Evolutionary conservation across 805 yeast genomes (phyloP).

Genomic region (Spathaspora gorwiae): DNA sequence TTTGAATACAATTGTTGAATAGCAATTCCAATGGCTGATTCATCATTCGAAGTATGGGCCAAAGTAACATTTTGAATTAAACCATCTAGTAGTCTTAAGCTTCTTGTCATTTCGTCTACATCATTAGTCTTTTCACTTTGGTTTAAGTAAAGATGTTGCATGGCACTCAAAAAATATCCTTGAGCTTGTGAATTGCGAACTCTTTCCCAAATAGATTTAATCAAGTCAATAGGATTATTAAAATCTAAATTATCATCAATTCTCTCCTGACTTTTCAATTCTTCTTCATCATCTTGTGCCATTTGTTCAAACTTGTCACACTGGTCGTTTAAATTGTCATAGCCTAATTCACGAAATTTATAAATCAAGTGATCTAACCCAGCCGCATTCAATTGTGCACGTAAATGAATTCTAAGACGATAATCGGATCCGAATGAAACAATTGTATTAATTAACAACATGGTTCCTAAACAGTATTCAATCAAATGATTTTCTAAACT

Average conservation of each 20-base stretch:
- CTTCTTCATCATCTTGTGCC: conserved; percentile 53
- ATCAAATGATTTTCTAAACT: conserved; percentile 54
- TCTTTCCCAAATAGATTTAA: conserved; percentile 53
- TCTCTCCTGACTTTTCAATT: conserved; percentile 29
- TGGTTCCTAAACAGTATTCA: conserved; percentile 68
- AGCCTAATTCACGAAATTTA: conserved; percentile 48
- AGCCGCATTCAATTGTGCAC: conserved; percentile 55
- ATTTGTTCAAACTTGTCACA: conserved; percentile 56
- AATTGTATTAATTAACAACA: conserved; percentile 67
- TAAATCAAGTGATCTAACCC: conserved; percentile 53
- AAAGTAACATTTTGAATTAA: conserved; percentile 57
- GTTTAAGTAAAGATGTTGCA: conserved; percentile 61
- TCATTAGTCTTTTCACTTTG: conserved; percentile 48
- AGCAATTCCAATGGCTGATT: conserved; percentile 62
- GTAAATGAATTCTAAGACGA: conserved; percentile 49
- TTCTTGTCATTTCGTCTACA: conserved; percentile 42
- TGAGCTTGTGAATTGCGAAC: conserved; percentile 58
- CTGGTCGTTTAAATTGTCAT: conserved; percentile 60
- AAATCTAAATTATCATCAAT: conserved; percentile 48
- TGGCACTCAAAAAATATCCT: conserved; percentile 53
- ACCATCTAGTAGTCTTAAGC: conserved; percentile 61
- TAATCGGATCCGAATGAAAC: conserved; percentile 42
- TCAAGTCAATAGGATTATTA: conserved; percentile 68
- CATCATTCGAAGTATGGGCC: conserved; percentile 45
- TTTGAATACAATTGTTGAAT: conserved; percentile 68